These are phyloP conservation scores for Colletotrichum caudatum DNA, from an alignment of 2,329 filamentous ascomycete genomes.

Conservation along the genomic window DNA sequence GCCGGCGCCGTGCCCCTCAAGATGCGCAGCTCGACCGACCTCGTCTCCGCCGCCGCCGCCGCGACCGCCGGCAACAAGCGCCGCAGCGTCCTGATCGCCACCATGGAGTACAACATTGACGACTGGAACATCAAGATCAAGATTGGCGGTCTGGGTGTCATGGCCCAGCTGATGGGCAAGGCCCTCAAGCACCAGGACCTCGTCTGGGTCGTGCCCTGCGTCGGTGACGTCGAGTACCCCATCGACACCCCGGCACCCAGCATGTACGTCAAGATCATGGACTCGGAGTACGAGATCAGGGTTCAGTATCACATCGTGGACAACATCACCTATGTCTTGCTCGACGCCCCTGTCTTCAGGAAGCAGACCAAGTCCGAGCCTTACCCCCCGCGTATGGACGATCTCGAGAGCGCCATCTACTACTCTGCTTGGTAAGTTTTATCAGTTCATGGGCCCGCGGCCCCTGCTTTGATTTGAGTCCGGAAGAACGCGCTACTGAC, in stretches of 20 bases:
- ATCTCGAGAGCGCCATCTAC: constrained; percentile 75
- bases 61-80: constrained; percentile 47
- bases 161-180: constrained; percentile 77
- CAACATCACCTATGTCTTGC: constrained; percentile 76
- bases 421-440: constrained; percentile 70
- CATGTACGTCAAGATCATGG: constrained; percentile 72
- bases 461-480: too few relatives aligned
- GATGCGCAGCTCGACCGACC: constrained; percentile 38
- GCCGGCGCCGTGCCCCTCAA: constrained; percentile 47
- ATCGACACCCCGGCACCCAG: constrained; percentile 68
- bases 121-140: constrained; percentile 79
- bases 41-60: constrained; percentile 44
- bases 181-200: constrained; percentile 73
- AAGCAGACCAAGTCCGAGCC: constrained; percentile 72
- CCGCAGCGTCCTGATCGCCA: constrained; percentile 75
- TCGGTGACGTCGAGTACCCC: constrained; percentile 74
- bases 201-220: constrained; percentile 72
- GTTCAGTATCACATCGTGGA: constrained; percentile 73
- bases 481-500: background rate
- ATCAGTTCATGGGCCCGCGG: rapidly evolving
- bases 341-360: constrained; percentile 75
- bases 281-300: constrained; percentile 69
- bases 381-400: constrained; percentile 77
- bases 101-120: constrained; percentile 79
- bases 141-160: constrained; percentile 77